phyloP scores from a whole-genome alignment of 352 stramenopile species.

The Globisporangium orthogonon region DNA sequence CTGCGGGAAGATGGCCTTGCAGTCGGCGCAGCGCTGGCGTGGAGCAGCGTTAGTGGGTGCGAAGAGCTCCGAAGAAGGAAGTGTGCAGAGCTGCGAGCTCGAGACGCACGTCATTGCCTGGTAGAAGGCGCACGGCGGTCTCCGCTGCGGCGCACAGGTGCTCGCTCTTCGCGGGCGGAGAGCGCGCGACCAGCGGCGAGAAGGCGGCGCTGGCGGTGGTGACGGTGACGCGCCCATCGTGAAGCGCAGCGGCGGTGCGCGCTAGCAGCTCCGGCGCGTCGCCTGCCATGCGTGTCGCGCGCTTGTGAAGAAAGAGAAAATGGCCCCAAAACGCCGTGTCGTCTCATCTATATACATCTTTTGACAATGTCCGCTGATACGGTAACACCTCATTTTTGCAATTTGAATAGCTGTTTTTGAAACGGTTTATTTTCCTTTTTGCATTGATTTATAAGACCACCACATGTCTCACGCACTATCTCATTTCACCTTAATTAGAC shows the following conservation, averaged over 20 bases:
- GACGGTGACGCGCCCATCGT: background rate
- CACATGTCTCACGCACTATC: too few relatives aligned
- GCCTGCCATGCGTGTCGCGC: background rate
- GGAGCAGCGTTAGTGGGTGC: background rate
- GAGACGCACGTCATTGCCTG: conserved; percentile 65
- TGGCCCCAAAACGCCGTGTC: too few relatives aligned
- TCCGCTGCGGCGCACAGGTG: conserved; percentile 46
- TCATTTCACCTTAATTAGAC: too few relatives aligned
- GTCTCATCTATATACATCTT: too few relatives aligned
- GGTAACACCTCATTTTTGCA: too few relatives aligned
- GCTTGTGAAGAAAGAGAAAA: background rate
- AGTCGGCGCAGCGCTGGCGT: conserved; percentile 72
- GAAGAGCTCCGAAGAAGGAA: background rate
- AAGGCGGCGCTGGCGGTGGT: background rate
- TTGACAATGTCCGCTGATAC: too few relatives aligned
- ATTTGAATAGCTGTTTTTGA: too few relatives aligned
- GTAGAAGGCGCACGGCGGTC: conserved; percentile 51
- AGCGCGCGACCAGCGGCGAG: background rate
- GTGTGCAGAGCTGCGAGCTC: too few relatives aligned
- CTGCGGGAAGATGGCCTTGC: conserved; percentile 71
- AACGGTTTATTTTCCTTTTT: too few relatives aligned
- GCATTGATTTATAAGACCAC: too few relatives aligned
- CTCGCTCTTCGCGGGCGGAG: conserved; percentile 2
- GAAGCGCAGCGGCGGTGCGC: too few relatives aligned
- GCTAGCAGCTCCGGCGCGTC: background rate